Evolutionary conservation across 768 basidiomycete genomes (phyloP).

Genomic region (Filobasidium wieringae): DNA sequence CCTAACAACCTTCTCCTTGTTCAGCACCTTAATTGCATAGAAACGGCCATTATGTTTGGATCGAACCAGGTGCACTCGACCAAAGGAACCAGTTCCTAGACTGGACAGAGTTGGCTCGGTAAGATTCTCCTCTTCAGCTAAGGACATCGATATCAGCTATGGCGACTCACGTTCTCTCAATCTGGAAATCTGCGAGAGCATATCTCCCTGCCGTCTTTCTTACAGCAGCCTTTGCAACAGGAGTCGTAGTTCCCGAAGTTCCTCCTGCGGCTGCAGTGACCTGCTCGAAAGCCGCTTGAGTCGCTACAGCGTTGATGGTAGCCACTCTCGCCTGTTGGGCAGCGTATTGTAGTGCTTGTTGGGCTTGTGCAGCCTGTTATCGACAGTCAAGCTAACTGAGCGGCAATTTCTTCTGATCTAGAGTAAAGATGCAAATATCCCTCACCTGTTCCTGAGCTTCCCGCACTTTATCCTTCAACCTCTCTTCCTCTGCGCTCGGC

Average conservation of each 20-base stretch:
- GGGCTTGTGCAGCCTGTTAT: slow-evolving; percentile 32
- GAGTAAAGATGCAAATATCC: background rate
- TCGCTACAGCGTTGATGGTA: slow-evolving; percentile 36
- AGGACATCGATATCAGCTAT: background rate
- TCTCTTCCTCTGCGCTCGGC: slow-evolving; percentile 24
- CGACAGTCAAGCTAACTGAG: background rate
- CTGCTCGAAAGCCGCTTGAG: slow-evolving; percentile 34
- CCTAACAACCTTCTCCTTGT: slow-evolving; percentile 79
- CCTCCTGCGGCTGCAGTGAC: slow-evolving; percentile 1
- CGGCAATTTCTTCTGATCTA: background rate
- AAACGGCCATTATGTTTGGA: slow-evolving; percentile 91
- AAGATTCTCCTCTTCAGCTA: background rate
- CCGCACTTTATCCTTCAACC: slow-evolving; percentile 34
- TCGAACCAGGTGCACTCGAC: slow-evolving; percentile 49
- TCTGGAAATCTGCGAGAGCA: slow-evolving; percentile 34
- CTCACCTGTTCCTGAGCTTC: slow-evolving; percentile 37
- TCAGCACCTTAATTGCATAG: slow-evolving; percentile 89
- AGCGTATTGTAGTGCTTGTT: slow-evolving; percentile 33
- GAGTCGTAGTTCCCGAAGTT: background rate
- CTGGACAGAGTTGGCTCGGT: slow-evolving; percentile 12
- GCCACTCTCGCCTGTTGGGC: slow-evolving; percentile 37
- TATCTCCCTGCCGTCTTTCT: slow-evolving; percentile 37
- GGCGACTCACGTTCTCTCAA: slow-evolving; percentile 36
- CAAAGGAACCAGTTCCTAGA: slow-evolving; percentile 38
- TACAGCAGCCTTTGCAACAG: slow-evolving; percentile 10